Evolutionary conservation across 1,284 basidiomycete genomes (phyloP).

Genomic region (Malassezia pachydermatis): DNA sequence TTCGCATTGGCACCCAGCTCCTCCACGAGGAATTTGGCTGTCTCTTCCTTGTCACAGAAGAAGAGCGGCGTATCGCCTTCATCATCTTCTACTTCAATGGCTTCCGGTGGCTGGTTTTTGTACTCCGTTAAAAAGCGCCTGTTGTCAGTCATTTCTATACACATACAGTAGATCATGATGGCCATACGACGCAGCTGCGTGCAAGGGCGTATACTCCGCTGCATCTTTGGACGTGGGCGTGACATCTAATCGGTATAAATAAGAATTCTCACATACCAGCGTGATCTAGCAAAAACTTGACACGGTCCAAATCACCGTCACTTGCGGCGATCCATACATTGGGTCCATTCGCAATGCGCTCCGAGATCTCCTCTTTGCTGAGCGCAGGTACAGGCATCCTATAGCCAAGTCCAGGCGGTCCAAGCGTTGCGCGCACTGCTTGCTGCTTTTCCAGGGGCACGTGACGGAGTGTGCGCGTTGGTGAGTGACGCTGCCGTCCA

Average conservation of each 20-base stretch:
- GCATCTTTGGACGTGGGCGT: constrained; percentile 31
- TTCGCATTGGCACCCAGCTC: constrained; percentile 35
- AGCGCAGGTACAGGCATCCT: neutral
- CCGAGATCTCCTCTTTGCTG: neutral
- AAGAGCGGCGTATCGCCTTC: constrained; percentile 46
- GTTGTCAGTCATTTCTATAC: neutral
- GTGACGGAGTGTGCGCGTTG: constrained; percentile 1
- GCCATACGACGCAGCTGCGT: constrained; percentile 45
- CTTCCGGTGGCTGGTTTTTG: constrained; percentile 17
- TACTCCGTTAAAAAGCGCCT: constrained; percentile 31
- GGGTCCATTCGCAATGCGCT: constrained; percentile 17
- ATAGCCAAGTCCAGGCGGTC: neutral
- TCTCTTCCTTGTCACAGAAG: constrained; percentile 35
- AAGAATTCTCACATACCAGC: constrained; percentile 13
- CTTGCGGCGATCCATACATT: constrained; percentile 47
- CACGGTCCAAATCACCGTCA: constrained; percentile 39
- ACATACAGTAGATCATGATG: constrained; percentile 29
- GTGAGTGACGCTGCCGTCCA: neutral
- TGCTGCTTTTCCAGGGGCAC: neutral
- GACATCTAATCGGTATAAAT: constrained; percentile 4
- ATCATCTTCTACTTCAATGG: constrained; percentile 31
- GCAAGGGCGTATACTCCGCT: constrained; percentile 41
- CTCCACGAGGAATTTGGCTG: constrained; percentile 34
- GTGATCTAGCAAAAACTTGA: constrained; percentile 30
- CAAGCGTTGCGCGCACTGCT: neutral